Base-by-base conservation (phyloP, 2,329 filamentous ascomycete genomes). In the Curvularia sp. region DNA sequence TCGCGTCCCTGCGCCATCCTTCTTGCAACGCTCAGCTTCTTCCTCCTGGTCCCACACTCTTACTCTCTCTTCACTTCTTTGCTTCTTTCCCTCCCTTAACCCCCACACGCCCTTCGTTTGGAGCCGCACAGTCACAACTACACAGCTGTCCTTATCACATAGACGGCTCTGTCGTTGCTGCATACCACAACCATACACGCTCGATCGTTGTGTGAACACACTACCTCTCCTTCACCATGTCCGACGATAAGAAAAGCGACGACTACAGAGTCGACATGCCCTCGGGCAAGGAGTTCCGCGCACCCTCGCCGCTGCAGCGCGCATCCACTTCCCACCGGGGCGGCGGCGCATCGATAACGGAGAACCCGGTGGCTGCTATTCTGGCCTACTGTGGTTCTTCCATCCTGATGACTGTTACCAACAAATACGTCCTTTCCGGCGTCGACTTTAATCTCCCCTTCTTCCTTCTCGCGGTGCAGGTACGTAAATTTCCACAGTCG, bases 331-430 rank as follows among this genome's bases (percentile, higher is more conserved):
- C 43, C 20, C 44, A 47, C 10, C 57, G 63, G 46, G 58, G 57
- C 53, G 61, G 63, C 51, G 63, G 57, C 58, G n/a, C 53, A 7
- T 64, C 71, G 18, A 42, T 92, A 62, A 85, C 89, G 71, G 92
- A 93, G 80, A 95, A 88, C 78, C 91, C 93, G 15, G 82, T 86
- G 46, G 77, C 95, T 48, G 93, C 94, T 22, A 91, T 99, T 70
- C 75, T 96, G 65, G 88, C 91, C 49, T 99, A 99, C 83, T 99
- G 95, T 79, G 83, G 90, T 72, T 92, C 94, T 53, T 97, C 93
- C n/a, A 99, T 99, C 75, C 86, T 94, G 78, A 99, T 99, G 95
- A 99, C 95, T 7, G 91, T 97, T n/a, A 95, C 96, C 78, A 99
- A 99, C 83, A 99, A 99, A 84, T 99, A 96, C 78, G 93, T 97